These are phyloP conservation scores for Rhynchospora breviuscula DNA, from an alignment of 176 grass and related monocot species.

Conservation along the genomic window DNA sequence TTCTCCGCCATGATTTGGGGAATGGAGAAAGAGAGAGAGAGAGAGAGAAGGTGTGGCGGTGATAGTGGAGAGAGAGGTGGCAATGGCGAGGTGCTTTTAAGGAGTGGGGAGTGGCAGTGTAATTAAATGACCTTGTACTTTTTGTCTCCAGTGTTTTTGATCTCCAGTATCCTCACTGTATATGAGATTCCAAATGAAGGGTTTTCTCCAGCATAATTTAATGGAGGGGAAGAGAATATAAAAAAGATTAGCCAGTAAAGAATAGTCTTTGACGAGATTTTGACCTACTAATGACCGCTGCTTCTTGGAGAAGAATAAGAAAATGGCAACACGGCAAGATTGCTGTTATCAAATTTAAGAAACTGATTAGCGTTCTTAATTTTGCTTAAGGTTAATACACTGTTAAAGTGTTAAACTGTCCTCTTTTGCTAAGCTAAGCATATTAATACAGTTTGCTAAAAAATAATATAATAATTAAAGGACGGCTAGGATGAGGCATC, in stretches of 20 bases:
- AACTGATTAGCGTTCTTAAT: not conserved
- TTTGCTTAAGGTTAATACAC: not conserved
- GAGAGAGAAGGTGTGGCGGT: not conserved
- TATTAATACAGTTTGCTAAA: no score
- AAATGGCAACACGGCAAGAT: not conserved
- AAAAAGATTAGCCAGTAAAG: slow-evolving; percentile 18
- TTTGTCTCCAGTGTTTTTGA: not conserved
- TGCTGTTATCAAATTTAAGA: not conserved
- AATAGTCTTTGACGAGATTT: slow-evolving; percentile 15
- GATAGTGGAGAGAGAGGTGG: not conserved
- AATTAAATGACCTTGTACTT: not conserved
- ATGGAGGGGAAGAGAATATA: not conserved
- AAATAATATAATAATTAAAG: no score
- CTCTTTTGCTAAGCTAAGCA: no score
- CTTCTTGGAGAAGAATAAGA: slow-evolving; percentile 13
- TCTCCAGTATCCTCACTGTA: not conserved
- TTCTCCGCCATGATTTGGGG: slow-evolving; percentile 18
- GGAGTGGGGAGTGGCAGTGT: slow-evolving; percentile 1
- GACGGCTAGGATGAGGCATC: no score
- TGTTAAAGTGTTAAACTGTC: no score
- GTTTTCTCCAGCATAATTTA: not conserved
- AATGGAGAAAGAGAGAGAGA: not conserved
- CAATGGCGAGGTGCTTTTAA: slow-evolving; percentile 24
- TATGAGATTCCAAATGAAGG: not conserved
- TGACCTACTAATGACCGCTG: slow-evolving; percentile 14